Conservation (phyloP, 2,329 filamentous ascomycete species). For the Claviceps spartinae region DNA sequence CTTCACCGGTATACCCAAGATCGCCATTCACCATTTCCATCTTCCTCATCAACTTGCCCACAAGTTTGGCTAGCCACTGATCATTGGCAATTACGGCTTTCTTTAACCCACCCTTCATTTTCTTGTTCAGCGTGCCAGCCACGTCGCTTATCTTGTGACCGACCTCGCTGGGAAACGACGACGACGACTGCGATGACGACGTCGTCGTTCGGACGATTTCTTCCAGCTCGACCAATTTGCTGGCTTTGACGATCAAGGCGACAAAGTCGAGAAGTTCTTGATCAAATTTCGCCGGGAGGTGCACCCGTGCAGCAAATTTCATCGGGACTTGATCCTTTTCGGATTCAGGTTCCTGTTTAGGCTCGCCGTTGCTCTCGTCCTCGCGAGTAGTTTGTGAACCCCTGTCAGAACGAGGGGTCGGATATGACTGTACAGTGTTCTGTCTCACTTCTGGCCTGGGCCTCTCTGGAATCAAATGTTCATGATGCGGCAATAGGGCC, state of each 20-base stretch:
- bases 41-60: conserved; percentile 5
- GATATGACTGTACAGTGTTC: neutral
- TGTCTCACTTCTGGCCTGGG: neutral
- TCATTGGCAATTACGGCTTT: conserved; percentile 14
- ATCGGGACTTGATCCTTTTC: neutral
- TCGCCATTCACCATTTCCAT: conserved; percentile 3
- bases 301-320: neutral
- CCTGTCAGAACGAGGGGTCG: neutral
- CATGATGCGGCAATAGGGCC: conserved; percentile 5
- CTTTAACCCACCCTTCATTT: conserved; percentile 42
- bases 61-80: conserved; percentile 4
- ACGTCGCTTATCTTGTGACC: conserved; percentile 3
- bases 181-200: neutral
- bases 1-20: conserved; percentile 2
- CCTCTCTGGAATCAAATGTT: conserved; percentile 3
- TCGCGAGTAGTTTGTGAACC: neutral
- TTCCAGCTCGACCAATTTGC: conserved; percentile 4
- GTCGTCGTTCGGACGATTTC: neutral
- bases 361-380: neutral
- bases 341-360: neutral
- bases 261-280: conserved; percentile 5
- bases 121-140: conserved; percentile 13
- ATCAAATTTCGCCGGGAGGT: conserved; percentile 3
- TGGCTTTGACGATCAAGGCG: conserved; percentile 4
- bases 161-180: neutral